phyloP scores from a whole-genome alignment of 306 rosid genomes.

The Malus orientalis region DNA sequence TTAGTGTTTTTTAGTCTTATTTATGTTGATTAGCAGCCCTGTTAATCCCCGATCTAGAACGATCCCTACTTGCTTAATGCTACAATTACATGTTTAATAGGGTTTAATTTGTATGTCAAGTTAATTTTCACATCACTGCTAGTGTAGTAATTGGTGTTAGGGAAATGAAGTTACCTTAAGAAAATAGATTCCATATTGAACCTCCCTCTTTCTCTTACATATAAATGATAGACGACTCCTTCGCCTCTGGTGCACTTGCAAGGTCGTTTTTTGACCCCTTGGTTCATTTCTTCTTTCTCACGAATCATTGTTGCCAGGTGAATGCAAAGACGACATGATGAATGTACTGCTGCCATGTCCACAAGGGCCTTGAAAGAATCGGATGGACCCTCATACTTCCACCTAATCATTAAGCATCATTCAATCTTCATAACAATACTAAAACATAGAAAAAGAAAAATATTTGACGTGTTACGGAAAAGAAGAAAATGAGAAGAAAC shows the following conservation, averaged over 20 bases:
- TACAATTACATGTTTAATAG: too few relatives aligned
- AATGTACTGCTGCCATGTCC: constrained; percentile 99
- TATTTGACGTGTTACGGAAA: neutral
- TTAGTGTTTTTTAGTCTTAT: too few relatives aligned
- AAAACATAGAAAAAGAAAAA: neutral
- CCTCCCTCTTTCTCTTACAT: constrained; percentile 87
- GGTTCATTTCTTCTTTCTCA: constrained; percentile 68
- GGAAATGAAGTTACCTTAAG: constrained; percentile 52
- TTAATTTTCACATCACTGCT: neutral
- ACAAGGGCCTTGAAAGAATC: constrained; percentile 95
- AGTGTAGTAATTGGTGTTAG: neutral
- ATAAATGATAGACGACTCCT: constrained; percentile 61
- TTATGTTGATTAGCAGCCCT: too few relatives aligned
- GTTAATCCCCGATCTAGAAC: too few relatives aligned
- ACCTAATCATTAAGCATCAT: constrained; percentile 45
- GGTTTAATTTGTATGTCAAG: too few relatives aligned
- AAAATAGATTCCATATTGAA: constrained; percentile 75
- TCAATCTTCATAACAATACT: neutral
- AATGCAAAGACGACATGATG: constrained; percentile 97
- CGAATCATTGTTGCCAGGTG: constrained; percentile 72
- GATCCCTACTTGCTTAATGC: too few relatives aligned
- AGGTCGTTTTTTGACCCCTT: constrained; percentile 61
- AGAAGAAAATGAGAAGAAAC: neutral
- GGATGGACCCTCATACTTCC: constrained; percentile 96
- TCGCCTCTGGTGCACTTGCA: constrained; percentile 84